Percentiles rank a stretch among this genome's conserved stretches.
phyloP scores from a whole-genome alignment of 73 alveolate species.

The Stentor coeruleus region DNA sequence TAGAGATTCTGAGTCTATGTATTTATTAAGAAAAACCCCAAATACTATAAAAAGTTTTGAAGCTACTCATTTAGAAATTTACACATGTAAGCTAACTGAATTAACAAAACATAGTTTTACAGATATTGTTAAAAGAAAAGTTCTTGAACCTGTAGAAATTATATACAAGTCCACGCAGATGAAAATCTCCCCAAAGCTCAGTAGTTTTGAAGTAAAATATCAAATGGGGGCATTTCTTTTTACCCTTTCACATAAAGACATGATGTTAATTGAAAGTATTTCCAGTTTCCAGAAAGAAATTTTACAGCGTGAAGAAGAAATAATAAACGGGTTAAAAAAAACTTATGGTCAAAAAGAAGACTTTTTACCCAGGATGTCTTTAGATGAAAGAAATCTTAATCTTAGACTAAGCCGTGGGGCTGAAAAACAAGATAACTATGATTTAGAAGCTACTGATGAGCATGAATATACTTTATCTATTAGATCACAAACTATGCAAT shows the following conservation, averaged over 20 bases:
- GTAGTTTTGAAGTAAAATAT: background rate
- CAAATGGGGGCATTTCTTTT: background rate
- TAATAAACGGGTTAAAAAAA: background rate
- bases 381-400: background rate
- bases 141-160: constrained; percentile 1
- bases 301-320: background rate
- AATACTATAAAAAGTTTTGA: background rate
- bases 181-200: background rate
- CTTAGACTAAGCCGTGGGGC: background rate
- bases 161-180: background rate
- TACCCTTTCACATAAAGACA: constrained; percentile 11
- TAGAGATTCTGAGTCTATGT: background rate
- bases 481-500: background rate
- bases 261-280: background rate
- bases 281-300: background rate
- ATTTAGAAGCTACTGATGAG: background rate
- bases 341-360: background rate
- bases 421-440: background rate
- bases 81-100: constrained; percentile 9
- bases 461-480: background rate
- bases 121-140: background rate
- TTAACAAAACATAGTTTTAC: background rate
- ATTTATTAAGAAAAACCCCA: background rate
- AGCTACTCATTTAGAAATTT: background rate
- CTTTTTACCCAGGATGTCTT: background rate